These are phyloP conservation scores for Phlebiopsis flavidoalba DNA, from an alignment of 768 basidiomycete species.

Conservation along the genomic window DNA sequence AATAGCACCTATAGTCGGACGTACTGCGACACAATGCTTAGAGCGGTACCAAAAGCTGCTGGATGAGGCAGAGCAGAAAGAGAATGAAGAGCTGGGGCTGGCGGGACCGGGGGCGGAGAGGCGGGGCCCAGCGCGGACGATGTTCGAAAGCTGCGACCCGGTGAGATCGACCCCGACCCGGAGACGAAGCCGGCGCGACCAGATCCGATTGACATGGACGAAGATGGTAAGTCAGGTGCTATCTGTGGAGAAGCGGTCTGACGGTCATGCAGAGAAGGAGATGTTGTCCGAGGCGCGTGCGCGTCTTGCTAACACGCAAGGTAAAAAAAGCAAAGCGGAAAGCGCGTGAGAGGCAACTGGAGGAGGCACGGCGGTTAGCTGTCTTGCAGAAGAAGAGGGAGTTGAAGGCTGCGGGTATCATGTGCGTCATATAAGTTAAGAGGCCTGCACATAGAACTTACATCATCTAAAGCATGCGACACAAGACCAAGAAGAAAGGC, in stretches of 20 bases:
- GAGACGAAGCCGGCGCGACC: conserved; percentile 98
- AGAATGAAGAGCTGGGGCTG: conserved; percentile 90
- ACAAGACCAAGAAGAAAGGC: conserved; percentile 92
- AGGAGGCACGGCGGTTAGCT: conserved; percentile 91
- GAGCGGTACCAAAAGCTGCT: conserved; percentile 97
- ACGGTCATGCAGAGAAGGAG: conserved; percentile 75
- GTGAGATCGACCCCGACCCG: conserved; percentile 98
- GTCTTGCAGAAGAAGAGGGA: conserved; percentile 97
- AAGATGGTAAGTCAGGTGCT: conserved; percentile 64
- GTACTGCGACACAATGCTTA: conserved; percentile 95
- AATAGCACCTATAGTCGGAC: conserved; percentile 95
- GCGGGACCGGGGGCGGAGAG: conserved; percentile 78
- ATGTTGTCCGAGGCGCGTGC: conserved; percentile 99
- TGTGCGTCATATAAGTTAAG: conserved; percentile 44
- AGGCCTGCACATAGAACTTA: not conserved
- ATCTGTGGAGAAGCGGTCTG: not conserved
- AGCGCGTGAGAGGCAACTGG: conserved; percentile 93
- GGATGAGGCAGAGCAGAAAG: conserved; percentile 96
- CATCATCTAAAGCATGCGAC: conserved; percentile 61
- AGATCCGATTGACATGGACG: conserved; percentile 99
- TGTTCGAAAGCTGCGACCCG: conserved; percentile 81
- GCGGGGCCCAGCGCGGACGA: conserved; percentile 89
- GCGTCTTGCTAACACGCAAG: conserved; percentile 96
- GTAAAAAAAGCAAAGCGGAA: conserved; percentile 99
- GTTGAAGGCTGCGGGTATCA: conserved; percentile 96